phyloP scores from a whole-genome alignment of 345 rosid genomes.

The Populus davidiana region DNA sequence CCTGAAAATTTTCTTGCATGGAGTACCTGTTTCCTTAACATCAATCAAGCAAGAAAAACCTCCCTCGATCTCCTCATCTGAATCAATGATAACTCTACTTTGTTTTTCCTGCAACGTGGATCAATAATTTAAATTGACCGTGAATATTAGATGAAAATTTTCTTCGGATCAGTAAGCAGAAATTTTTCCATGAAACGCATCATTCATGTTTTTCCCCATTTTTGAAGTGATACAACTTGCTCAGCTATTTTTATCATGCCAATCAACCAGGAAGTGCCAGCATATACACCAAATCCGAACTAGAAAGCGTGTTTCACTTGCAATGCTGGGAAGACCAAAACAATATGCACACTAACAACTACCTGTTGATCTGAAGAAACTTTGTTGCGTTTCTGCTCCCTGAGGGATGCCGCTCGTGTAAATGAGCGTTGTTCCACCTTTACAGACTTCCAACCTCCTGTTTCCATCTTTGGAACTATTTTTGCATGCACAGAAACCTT shows the following conservation, averaged over 20 bases:
- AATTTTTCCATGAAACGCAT: constrained; percentile 4
- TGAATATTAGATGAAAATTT: background rate
- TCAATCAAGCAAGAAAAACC: constrained; percentile 71
- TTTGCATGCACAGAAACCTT: constrained; percentile 24
- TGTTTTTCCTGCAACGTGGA: constrained; percentile 44
- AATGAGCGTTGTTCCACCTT: constrained; percentile 31
- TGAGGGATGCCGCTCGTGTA: constrained; percentile 15
- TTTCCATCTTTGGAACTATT: constrained; percentile 41
- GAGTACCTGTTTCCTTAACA: constrained; percentile 53
- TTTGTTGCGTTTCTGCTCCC: constrained; percentile 31
- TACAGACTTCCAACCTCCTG: constrained; percentile 62
- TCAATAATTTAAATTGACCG: background rate
- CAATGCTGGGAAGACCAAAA: background rate
- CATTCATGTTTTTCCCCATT: background rate
- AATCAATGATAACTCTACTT: constrained; percentile 44
- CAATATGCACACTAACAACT: constrained; percentile 11
- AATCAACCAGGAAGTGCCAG: background rate
- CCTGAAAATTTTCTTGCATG: background rate
- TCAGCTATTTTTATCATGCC: background rate
- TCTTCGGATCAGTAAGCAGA: background rate
- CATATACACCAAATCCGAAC: background rate
- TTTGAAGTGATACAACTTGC: background rate
- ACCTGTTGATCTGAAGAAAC: constrained; percentile 39
- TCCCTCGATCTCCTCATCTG: constrained; percentile 77
- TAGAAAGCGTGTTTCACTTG: background rate